These are phyloP conservation scores for Iris pallida DNA, from an alignment of 116 monocot species.

Conservation along the genomic window DNA sequence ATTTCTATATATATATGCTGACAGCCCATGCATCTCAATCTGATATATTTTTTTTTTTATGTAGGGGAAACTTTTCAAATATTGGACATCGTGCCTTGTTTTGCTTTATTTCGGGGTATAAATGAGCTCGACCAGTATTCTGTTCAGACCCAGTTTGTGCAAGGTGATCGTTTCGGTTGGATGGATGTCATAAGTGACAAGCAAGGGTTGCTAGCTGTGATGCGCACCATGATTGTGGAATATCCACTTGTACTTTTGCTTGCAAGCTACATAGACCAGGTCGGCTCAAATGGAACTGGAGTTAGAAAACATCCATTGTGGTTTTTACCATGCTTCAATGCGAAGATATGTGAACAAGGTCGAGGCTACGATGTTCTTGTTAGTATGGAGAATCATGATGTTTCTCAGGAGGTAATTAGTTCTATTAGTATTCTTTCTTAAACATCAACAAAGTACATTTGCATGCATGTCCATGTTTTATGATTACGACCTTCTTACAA, in stretches of 20 bases:
- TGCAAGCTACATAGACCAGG: slow-evolving; percentile 27
- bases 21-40: no score
- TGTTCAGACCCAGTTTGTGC: background rate
- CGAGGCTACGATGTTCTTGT: slow-evolving; percentile 17
- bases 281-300: slow-evolving; percentile 13
- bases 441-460: no score
- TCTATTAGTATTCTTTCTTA: background rate
- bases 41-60: no score
- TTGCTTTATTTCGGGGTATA: slow-evolving; percentile 29
- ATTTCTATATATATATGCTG: no score
- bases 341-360: slow-evolving; percentile 7
- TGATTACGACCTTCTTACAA: no score
- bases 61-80: slow-evolving; percentile 18
- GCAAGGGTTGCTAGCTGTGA: slow-evolving; percentile 24
- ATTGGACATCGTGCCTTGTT: slow-evolving; percentile 27
- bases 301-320: slow-evolving; percentile 9
- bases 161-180: slow-evolving; percentile 13
- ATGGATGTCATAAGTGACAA: slow-evolving; percentile 10
- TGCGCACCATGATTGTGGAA: slow-evolving; percentile 29
- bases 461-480: no score
- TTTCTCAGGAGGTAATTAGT: slow-evolving; percentile 30
- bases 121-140: slow-evolving; percentile 27
- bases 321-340: slow-evolving; percentile 5
- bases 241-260: slow-evolving; percentile 19
- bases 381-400: slow-evolving; percentile 30